Conservation (phyloP, 495 filamentous ascomycete genomes). For the Thermothielavioides terrestris region DNA sequence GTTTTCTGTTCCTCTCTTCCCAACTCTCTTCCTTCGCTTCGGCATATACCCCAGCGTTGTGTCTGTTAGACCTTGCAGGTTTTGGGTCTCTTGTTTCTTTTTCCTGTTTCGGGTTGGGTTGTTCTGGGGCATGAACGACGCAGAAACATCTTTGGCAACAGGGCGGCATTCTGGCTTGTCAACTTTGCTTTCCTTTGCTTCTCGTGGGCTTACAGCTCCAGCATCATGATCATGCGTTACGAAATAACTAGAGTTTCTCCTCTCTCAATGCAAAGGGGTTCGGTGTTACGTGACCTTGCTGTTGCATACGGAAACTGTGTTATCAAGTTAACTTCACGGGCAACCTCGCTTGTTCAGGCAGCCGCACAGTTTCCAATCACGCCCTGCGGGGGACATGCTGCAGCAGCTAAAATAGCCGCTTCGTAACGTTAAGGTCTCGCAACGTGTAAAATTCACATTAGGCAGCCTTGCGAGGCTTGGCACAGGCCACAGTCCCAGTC, state of each 20-base stretch:
- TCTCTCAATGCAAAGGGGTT: not conserved
- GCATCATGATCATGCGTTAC: not conserved
- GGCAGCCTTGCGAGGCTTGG: not conserved
- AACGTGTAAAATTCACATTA: too few species aligned
- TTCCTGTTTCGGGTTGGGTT: not conserved
- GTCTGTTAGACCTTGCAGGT: not conserved
- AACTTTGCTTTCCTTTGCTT: not conserved
- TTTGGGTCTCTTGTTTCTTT: not conserved
- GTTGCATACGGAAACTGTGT: not conserved
- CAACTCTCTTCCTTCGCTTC: not conserved
- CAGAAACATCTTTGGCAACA: not conserved
- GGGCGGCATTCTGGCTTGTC: not conserved
- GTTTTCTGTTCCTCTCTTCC: not conserved
- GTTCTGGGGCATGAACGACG: not conserved
- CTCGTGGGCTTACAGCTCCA: not conserved
- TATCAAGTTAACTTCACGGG: too few species aligned
- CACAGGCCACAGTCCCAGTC: too few species aligned
- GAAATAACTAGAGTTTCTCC: not conserved
- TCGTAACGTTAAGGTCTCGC: too few species aligned
- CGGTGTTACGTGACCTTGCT: not conserved
- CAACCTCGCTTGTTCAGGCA: not conserved
- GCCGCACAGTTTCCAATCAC: not conserved
- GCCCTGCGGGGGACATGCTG: not conserved
- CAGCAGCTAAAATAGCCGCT: too few species aligned
- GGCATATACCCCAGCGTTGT: constrained; percentile 15